Conservation (phyloP, 495 filamentous ascomycete species). For the Sporormia fimetaria region DNA sequence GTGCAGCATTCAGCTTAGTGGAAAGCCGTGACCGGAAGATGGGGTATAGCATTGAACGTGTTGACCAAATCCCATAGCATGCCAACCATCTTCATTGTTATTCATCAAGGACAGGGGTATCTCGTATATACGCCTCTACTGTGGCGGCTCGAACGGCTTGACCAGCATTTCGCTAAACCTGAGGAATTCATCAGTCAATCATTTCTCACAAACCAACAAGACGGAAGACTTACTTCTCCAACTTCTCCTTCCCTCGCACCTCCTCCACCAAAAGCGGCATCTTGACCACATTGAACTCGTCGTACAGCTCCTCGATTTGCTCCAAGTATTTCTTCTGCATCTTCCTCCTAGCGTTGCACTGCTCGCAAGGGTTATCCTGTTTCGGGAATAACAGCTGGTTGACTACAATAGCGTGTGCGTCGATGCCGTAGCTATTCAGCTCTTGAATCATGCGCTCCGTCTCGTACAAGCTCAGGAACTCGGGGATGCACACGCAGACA, state of each 20-base stretch:
- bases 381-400: slow-evolving; percentile 95
- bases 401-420: slow-evolving; percentile 94
- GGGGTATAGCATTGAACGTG: too few species aligned
- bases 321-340: slow-evolving; percentile 99
- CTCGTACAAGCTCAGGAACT: slow-evolving; percentile 95
- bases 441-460: slow-evolving; percentile 99
- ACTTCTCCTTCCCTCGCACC: slow-evolving; percentile 83
- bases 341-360: slow-evolving; percentile 87
- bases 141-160: slow-evolving; percentile 69
- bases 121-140: slow-evolving; percentile 39
- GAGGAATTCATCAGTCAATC: slow-evolving; percentile 12
- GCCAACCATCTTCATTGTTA: too few species aligned
- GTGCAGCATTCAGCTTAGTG: too few species aligned
- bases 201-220: slow-evolving; percentile 7
- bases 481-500: slow-evolving; percentile 95
- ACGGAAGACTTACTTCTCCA: slow-evolving; percentile 54
- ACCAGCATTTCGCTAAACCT: slow-evolving; percentile 89
- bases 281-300: slow-evolving; percentile 97
- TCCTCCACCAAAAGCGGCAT: slow-evolving; percentile 95
- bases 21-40: too few species aligned
- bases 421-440: slow-evolving; percentile 82
- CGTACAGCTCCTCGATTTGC: slow-evolving; percentile 97
- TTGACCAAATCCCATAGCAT: too few species aligned
- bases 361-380: slow-evolving; percentile 74
- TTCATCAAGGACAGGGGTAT: too few species aligned